Evolutionary conservation across 495 filamentous ascomycete genomes (phyloP), one percentile per base, ranked within the genome.

Genomic region (Penicillium tannophilum): DNA sequence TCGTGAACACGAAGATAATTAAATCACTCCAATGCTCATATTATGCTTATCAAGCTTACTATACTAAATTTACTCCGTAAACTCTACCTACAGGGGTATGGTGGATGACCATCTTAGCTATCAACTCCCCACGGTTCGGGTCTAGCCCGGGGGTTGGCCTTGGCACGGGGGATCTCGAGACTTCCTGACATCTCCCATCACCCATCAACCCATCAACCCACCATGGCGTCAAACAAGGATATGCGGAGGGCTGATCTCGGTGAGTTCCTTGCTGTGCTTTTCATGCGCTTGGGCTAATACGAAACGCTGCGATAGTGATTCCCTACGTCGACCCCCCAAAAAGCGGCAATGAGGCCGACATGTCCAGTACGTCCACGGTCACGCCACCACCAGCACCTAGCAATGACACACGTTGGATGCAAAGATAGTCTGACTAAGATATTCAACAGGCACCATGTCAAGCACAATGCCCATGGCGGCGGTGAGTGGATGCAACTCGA

Each of bases 401-500:
- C 33, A 31, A 36, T 51, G 5, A 16, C 31, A 1, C 31, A 41
- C 44, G 50, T 50, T 20, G 17, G 31, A 52, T 53, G 31, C 26
- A 41, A 41, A 42, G 20, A 30, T 12, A 35, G 23, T 48, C 57
- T 69, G 58, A 68, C 44, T 9, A 19, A 17, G 41, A 19, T 47
- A 31, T 50, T 0, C 10, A 43, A 72, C 66, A 75, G 87, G 89
- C 63, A 89, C 90, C 23, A 82, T 94, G 71, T 84, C 88, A 12
- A 93, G 86, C 67, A 96, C 91, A 8, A 73, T 96, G 67, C 92
- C 92, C 36, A 97, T 97, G 92, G 91, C 90, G 55, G 92, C 92
- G 54, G 86, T 88, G 78, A 67, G 84, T 79, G 58, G 43, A 57
- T 16, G 16, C 24, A 30, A 35, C 54, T 35, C 49, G 45, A 30